phyloP scores from a whole-genome alignment of 345 rosid species.

The Brassica cretica region DNA sequence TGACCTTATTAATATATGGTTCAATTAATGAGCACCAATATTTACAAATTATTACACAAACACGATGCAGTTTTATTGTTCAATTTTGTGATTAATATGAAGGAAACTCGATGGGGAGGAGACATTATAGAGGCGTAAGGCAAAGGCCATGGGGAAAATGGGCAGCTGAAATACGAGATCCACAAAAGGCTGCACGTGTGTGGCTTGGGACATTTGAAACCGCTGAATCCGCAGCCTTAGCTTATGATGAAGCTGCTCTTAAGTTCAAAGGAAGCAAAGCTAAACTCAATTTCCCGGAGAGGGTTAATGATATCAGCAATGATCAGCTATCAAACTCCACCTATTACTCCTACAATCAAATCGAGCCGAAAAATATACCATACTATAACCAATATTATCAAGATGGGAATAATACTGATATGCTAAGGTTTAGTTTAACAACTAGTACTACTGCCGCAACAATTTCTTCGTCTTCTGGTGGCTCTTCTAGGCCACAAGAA shows the following conservation, averaged over 20 bases:
- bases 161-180: constrained; percentile 69
- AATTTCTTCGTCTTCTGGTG: constrained; percentile 40
- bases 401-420: constrained; percentile 23
- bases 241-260: constrained; percentile 78
- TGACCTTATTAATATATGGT: neutral
- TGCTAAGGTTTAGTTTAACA: constrained; percentile 28
- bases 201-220: constrained; percentile 83
- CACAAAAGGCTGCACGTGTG: constrained; percentile 59
- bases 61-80: neutral
- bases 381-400: constrained; percentile 35
- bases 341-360: constrained; percentile 29
- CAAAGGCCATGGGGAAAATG: constrained; percentile 74
- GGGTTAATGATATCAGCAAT: constrained; percentile 44
- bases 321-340: constrained; percentile 20
- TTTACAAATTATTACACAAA: neutral
- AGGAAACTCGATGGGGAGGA: constrained; percentile 43
- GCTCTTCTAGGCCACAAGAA: constrained; percentile 41
- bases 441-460: constrained; percentile 24
- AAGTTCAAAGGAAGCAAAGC: constrained; percentile 84
- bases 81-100: neutral
- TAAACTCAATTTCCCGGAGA: constrained; percentile 71
- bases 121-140: constrained; percentile 64
- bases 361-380: constrained; percentile 12
- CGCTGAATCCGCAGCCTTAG: constrained; percentile 74
- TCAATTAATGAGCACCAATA: neutral